Evolutionary conservation across 306 rosid genomes (phyloP).

Genomic region (Bauhinia variegata): DNA sequence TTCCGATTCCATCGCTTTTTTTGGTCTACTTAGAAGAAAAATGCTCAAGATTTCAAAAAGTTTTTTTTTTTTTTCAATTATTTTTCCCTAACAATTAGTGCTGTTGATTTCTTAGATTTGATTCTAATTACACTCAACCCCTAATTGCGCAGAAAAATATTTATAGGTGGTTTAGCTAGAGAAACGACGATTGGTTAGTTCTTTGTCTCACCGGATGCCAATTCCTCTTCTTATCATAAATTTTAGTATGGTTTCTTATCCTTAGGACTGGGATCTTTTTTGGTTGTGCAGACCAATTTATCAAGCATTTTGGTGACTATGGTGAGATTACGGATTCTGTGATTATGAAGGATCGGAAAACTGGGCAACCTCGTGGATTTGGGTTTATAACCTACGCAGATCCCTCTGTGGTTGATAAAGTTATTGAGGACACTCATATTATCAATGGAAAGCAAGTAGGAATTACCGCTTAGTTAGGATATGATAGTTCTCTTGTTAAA

Average conservation of each 20-base stretch:
- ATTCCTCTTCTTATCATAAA: not conserved
- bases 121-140: not conserved
- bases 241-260: not conserved
- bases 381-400: constrained; percentile 76
- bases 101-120: constrained; percentile 43
- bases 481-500: not conserved
- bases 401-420: constrained; percentile 71
- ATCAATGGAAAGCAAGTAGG: constrained; percentile 69
- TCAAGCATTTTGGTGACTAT: constrained; percentile 67
- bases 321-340: constrained; percentile 78
- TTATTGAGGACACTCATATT: constrained; percentile 64
- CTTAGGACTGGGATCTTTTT: not conserved
- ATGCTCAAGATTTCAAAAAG: too few species aligned
- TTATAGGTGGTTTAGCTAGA: constrained; percentile 71
- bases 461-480: not conserved
- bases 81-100: not conserved
- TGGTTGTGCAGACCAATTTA: constrained; percentile 50
- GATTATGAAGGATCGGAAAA: constrained; percentile 71
- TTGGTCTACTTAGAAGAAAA: not conserved
- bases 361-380: constrained; percentile 72
- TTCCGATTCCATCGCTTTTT: too few species aligned
- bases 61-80: not conserved
- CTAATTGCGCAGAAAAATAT: constrained; percentile 59
- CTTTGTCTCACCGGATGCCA: not conserved
- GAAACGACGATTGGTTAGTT: constrained; percentile 62